Percentiles rank a stretch among this genome's conserved stretches.
These are phyloP conservation scores for Alternaria sp. DNA, from an alignment of 2,329 filamentous ascomycete species.

Conservation along the genomic window DNA sequence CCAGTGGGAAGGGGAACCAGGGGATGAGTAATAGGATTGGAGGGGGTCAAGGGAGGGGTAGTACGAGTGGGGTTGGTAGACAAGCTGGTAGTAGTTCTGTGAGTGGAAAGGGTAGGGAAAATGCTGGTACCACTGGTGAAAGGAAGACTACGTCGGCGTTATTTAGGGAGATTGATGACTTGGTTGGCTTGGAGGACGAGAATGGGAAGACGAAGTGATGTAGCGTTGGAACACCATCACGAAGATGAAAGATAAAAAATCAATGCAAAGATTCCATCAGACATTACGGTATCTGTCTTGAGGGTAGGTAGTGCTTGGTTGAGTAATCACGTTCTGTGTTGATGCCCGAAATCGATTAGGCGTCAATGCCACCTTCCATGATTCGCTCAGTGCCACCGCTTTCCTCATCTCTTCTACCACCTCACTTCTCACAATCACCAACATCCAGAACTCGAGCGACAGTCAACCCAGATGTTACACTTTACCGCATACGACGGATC, in stretches of 20 bases:
- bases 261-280: fast-evolving
- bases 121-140: background rate
- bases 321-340: background rate
- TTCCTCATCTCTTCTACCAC: background rate
- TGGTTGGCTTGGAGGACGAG: conserved; percentile 22
- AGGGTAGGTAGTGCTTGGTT: background rate
- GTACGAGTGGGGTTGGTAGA: background rate
- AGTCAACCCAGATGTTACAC: background rate
- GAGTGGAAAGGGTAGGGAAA: background rate
- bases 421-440: background rate
- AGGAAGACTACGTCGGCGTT: conserved; percentile 35
- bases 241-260: too few species aligned
- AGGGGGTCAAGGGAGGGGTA: background rate
- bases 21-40: conserved; percentile 17
- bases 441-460: background rate
- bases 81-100: background rate
- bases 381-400: background rate
- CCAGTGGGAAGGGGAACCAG: conserved; percentile 20
- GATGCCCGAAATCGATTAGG: background rate
- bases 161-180: conserved; percentile 36
- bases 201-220: background rate
- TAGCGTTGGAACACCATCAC: background rate
- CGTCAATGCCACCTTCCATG: background rate
- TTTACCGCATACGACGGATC: background rate
- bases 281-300: background rate